Evolutionary conservation across 2,329 filamentous ascomycete species (phyloP), one percentile per base, ranked within the genome.

Genomic region (Aspergillus sclerotialis): DNA sequence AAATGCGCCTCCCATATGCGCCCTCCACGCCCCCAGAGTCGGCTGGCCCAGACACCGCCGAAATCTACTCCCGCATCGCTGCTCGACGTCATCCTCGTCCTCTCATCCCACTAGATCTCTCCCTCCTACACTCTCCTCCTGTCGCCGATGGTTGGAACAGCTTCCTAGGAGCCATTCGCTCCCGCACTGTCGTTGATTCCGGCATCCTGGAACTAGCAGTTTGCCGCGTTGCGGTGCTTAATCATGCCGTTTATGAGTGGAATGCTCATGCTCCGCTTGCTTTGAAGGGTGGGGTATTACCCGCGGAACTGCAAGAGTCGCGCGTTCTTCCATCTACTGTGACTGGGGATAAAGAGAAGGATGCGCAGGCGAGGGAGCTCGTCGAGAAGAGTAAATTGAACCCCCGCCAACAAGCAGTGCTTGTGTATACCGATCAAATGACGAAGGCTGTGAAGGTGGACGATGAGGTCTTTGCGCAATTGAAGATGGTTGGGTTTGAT

Each of bases 191-290:
- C 4, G 55, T 77, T 1, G 52, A 69, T 9, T 52, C 58, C 3
- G 60, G 53, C 7, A 44, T 88, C 16, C 77, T 84, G 41, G 87
- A 94, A 65, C 68, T 89, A 11, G 82, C 83, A 38, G 86, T 94
- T 45, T 85, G 78, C 47, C 75, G 86, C 31, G 83, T 94, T 6
- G 87, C 87, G 4, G 80, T 83, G 5, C 74, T 86, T 44, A 93
- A 90, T 57, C 59, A 70, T 17, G 87, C 87, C 1, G 84, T 83
- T 73, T 93, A 88, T 60, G 87, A 94, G 59, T 93, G 85, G 86
- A 75, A 68, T 24, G 77, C 84, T 38, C 87, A 94, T 56, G 81
- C 81, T 7, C 84, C 85, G 6, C 67, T 90, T 6, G 70, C 61
- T 1, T 34, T 67, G 36, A 60, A 59, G 36, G 60, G 54, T 2